Percentiles rank a stretch among this genome's conserved stretches.
Conservation (phyloP, 2,329 filamentous ascomycete species). For the Sclerotinia trifoliorum region DNA sequence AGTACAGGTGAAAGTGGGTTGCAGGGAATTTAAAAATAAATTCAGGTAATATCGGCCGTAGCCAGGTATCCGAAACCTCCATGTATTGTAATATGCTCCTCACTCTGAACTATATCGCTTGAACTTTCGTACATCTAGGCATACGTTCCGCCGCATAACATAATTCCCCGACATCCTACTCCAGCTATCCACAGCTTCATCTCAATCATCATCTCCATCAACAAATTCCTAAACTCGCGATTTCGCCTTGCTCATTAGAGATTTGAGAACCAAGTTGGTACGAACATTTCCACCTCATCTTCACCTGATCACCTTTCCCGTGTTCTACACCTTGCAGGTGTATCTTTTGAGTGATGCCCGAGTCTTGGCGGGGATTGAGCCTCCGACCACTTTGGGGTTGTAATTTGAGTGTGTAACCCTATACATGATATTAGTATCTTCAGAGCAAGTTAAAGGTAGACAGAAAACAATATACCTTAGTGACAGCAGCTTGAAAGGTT, state of each 20-base stretch:
- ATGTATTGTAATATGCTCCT: slow-evolving; percentile 11
- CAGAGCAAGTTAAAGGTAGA: slow-evolving; percentile 19
- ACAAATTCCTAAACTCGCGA: slow-evolving; percentile 73
- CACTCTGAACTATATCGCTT: slow-evolving; percentile 2
- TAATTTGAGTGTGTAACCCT: slow-evolving; percentile 80
- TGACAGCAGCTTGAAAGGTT: slow-evolving; percentile 89
- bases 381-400: slow-evolving; percentile 80
- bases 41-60: background rate
- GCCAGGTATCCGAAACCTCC: background rate
- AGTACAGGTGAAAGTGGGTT: background rate
- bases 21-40: background rate
- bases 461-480: slow-evolving; percentile 62
- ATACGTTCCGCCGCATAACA: background rate
- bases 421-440: slow-evolving; percentile 29
- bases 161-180: background rate
- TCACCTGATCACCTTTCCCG: slow-evolving; percentile 71
- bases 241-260: slow-evolving; percentile 80
- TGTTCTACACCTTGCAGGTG: slow-evolving; percentile 71
- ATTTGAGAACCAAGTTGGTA: slow-evolving; percentile 68
- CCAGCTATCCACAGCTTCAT: background rate
- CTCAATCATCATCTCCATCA: slow-evolving; percentile 41
- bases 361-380: slow-evolving; percentile 66
- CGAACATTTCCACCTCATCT: slow-evolving; percentile 83
- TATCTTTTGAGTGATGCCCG: slow-evolving; percentile 79
- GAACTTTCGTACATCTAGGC: slow-evolving; percentile 8